Percentiles rank a stretch among this genome's conserved stretches.
phyloP scores from a whole-genome alignment of 176 grass and related monocot species.

The Triticum aestivum region DNA sequence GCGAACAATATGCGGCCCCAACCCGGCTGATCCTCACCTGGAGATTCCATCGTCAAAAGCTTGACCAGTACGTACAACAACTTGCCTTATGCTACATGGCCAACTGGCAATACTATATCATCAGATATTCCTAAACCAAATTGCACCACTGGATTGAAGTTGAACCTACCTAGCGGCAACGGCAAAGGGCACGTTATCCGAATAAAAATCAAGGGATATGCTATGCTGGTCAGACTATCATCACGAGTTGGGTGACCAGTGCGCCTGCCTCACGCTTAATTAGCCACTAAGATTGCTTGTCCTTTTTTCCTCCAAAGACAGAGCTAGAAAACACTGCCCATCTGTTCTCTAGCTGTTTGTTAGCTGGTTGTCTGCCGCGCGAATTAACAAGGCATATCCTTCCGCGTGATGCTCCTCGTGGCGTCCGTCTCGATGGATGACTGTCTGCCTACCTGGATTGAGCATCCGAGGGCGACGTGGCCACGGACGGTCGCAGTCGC shows the following conservation, averaged over 20 bases:
- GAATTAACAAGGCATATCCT: background rate
- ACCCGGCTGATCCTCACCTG: background rate
- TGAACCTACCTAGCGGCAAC: background rate
- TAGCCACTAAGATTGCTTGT: background rate
- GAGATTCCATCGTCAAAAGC: constrained; percentile 27
- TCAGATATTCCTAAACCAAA: background rate
- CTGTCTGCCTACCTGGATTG: background rate
- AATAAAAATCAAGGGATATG: constrained; percentile 39
- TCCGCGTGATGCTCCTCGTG: background rate
- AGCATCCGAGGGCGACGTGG: background rate
- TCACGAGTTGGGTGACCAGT: background rate
- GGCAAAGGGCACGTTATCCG: constrained; percentile 28
- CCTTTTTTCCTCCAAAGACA: background rate
- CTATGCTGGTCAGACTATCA: background rate
- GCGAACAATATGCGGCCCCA: background rate
- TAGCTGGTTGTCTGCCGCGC: too few relatives aligned
- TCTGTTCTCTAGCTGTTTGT: background rate
- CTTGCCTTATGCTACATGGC: background rate
- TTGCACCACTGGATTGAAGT: background rate
- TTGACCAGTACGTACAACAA: constrained; percentile 8
- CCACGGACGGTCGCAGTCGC: too few relatives aligned
- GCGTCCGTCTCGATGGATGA: background rate
- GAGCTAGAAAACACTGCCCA: background rate
- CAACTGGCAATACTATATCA: background rate
- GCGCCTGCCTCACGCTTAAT: constrained; percentile 25